These are phyloP conservation scores for Cladosporium sp. DNA, from an alignment of 2,329 filamentous ascomycete genomes.

Conservation along the genomic window DNA sequence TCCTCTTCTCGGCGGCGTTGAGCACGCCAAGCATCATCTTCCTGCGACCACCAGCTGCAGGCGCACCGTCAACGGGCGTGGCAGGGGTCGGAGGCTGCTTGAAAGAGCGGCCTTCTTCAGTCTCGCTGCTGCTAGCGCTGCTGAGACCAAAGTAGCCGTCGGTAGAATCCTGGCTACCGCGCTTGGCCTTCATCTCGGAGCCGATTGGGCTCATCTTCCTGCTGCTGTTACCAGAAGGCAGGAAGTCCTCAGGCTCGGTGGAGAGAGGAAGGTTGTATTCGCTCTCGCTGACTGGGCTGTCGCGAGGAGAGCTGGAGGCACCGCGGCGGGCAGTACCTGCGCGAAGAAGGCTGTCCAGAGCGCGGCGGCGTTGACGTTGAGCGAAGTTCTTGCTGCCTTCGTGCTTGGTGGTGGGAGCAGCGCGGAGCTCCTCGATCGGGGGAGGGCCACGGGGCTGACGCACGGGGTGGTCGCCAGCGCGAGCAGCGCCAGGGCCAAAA, in stretches of 20 bases:
- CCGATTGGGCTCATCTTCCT: conserved; percentile 37
- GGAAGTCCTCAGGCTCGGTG: conserved; percentile 60
- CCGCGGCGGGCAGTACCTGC: conserved; percentile 81
- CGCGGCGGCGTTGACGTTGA: conserved; percentile 83
- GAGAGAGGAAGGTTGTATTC: conserved; percentile 62
- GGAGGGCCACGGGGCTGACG: conserved; percentile 93
- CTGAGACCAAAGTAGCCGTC: conserved; percentile 47
- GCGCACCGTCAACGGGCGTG: conserved; percentile 80
- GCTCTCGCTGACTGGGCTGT: conserved; percentile 76
- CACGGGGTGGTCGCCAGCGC: conserved; percentile 88
- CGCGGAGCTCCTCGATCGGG: conserved; percentile 81
- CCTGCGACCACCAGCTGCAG: conserved; percentile 71
- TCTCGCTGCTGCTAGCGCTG: conserved; percentile 69
- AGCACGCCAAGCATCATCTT: conserved; percentile 82
- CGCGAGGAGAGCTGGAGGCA: conserved; percentile 61
- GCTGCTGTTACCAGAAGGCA: conserved; percentile 33
- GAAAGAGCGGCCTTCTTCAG: conserved; percentile 28
- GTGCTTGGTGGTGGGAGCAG: conserved; percentile 85
- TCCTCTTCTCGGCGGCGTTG: conserved; percentile 84
- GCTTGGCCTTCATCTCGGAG: conserved; percentile 36
- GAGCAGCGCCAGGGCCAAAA: conserved; percentile 87
- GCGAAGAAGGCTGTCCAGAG: conserved; percentile 84
- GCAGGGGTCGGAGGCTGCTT: conserved; percentile 34
- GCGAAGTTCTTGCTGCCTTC: conserved; percentile 98
- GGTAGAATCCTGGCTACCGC: conserved; percentile 30